phyloP scores from a whole-genome alignment of 805 yeast species.

The Zygoascus bituminiphila region DNA sequence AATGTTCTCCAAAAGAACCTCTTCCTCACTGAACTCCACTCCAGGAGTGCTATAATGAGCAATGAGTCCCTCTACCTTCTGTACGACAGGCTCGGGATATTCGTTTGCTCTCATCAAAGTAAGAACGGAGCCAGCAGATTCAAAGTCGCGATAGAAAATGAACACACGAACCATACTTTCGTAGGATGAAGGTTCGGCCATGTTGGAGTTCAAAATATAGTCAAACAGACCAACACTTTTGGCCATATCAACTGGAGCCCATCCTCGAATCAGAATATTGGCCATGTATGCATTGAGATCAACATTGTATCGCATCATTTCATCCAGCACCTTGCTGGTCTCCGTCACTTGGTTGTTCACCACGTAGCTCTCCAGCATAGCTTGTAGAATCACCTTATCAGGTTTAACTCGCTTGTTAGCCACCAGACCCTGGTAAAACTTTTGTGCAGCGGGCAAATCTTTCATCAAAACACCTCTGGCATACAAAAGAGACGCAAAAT shows the following conservation, averaged over 20 bases:
- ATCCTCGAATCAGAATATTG: constrained; percentile 28
- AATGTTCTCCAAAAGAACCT: constrained; percentile 17
- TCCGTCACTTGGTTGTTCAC: constrained; percentile 27
- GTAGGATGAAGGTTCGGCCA: constrained; percentile 29
- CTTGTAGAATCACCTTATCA: constrained; percentile 32
- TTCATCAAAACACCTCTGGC: constrained; percentile 32
- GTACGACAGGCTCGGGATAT: constrained; percentile 28
- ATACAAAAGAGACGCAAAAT: constrained; percentile 31
- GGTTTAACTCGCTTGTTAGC: constrained; percentile 28
- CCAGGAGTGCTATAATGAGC: neutral
- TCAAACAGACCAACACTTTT: constrained; percentile 25
- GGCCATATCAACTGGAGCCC: constrained; percentile 26
- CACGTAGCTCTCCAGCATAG: constrained; percentile 33
- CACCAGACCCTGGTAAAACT: constrained; percentile 27
- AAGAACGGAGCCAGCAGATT: constrained; percentile 19
- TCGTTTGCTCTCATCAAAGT: constrained; percentile 18
- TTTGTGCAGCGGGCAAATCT: constrained; percentile 29
- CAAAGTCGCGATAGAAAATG: constrained; percentile 18
- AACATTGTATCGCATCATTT: constrained; percentile 28
- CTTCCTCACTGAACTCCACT: neutral
- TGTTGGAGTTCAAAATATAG: constrained; percentile 14
- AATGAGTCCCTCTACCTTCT: constrained; percentile 18
- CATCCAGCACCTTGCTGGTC: constrained; percentile 25
- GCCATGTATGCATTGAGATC: constrained; percentile 28
- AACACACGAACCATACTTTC: constrained; percentile 30